Percentiles rank a stretch among this genome's conserved stretches.
These are phyloP conservation scores for Nicotiana sylvestris DNA, from an alignment of 257 asterid species.

Conservation along the genomic window DNA sequence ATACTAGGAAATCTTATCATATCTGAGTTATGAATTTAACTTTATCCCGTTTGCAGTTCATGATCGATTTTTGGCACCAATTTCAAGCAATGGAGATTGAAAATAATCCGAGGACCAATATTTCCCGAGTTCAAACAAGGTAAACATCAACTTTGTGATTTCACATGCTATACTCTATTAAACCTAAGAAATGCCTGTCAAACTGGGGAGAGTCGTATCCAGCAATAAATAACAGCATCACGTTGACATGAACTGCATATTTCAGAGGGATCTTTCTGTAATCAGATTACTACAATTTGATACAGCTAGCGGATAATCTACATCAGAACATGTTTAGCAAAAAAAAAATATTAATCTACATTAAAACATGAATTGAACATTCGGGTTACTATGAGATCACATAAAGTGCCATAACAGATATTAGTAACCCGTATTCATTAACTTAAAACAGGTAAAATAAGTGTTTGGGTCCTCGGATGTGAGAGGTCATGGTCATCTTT, in stretches of 20 bases:
- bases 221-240: slow-evolving; percentile 5
- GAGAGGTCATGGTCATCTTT: neutral
- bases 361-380: neutral
- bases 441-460: neutral
- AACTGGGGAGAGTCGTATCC: neutral
- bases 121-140: slow-evolving; percentile 4
- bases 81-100: neutral
- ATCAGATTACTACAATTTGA: neutral
- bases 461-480: neutral
- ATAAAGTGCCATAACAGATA: neutral
- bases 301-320: neutral
- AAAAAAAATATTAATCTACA: neutral
- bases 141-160: neutral
- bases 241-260: neutral
- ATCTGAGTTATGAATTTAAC: neutral
- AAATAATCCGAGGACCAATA: neutral
- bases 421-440: neutral
- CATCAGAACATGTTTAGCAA: neutral
- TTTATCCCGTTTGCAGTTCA: neutral
- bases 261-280: neutral
- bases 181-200: neutral
- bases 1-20: neutral
- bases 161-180: neutral
- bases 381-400: neutral
- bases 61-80: neutral